phyloP scores from a whole-genome alignment of 352 stramenopile genomes.

The Phytopythium cucurbitacearum region DNA sequence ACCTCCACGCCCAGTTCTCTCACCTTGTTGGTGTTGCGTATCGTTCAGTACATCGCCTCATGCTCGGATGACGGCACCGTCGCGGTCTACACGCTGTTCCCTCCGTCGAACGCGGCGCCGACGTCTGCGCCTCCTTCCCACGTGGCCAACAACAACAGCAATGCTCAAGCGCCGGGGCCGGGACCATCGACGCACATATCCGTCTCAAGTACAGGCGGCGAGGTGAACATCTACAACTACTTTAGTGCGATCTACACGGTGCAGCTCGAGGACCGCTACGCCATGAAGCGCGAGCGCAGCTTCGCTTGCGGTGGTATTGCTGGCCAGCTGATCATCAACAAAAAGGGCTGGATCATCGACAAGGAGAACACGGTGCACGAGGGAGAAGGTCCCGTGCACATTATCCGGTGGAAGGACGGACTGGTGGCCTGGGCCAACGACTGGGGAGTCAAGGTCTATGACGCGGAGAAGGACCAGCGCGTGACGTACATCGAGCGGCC shows the following conservation, averaged over 20 bases:
- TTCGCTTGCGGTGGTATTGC: constrained; percentile 79
- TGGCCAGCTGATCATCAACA: constrained; percentile 82
- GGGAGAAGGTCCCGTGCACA: constrained; percentile 74
- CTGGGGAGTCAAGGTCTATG: constrained; percentile 85
- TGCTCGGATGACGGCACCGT: constrained; percentile 85
- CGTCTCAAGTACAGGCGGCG: constrained; percentile 62
- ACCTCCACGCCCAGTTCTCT: neutral
- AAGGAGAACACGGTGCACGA: constrained; percentile 84
- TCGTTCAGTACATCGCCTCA: constrained; percentile 73
- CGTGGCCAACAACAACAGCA: constrained; percentile 15
- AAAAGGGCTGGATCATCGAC: constrained; percentile 86
- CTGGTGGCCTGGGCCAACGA: constrained; percentile 84
- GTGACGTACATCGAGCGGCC: constrained; percentile 83
- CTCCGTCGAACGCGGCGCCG: constrained; percentile 14
- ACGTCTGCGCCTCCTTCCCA: constrained; percentile 10
- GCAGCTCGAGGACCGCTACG: constrained; percentile 74
- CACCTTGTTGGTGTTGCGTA: constrained; percentile 4
- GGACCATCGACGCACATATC: constrained; percentile 25
- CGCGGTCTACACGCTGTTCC: constrained; percentile 71
- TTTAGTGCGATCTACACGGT: constrained; percentile 81
- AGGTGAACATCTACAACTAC: constrained; percentile 90
- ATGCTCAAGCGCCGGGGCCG: constrained; percentile 6
- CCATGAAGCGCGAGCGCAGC: constrained; percentile 73
- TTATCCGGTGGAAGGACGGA: constrained; percentile 75
- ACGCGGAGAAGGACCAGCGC: constrained; percentile 63